Evolutionary conservation across 2,329 filamentous ascomycete genomes (phyloP).

Genomic region (Monosporascus sp.): DNA sequence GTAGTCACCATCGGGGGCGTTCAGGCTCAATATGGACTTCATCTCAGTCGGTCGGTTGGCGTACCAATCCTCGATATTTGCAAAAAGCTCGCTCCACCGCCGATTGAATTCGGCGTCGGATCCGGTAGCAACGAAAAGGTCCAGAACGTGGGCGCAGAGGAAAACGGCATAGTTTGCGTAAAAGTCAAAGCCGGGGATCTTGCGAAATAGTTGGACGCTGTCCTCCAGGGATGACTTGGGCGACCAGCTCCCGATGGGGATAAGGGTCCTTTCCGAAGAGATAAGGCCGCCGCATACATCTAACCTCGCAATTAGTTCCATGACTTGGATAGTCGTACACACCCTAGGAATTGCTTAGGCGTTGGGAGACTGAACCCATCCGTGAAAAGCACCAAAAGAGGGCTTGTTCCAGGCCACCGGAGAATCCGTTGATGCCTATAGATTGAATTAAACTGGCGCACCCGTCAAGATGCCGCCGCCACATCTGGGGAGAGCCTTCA

Average conservation of each 20-base stretch:
- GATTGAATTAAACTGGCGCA: constrained; percentile 51
- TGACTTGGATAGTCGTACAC: constrained; percentile 8
- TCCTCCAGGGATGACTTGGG: constrained; percentile 31
- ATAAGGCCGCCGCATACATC: constrained; percentile 53
- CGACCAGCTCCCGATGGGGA: constrained; percentile 45
- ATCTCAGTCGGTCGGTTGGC: constrained; percentile 41
- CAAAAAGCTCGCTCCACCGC: constrained; percentile 44
- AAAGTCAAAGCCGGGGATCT: constrained; percentile 40
- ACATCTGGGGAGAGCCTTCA: constrained; percentile 35
- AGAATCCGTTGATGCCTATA: constrained; percentile 48
- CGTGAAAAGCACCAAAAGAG: constrained; percentile 56
- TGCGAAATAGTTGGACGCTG: constrained; percentile 31
- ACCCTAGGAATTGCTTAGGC: too few species aligned
- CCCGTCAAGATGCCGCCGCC: constrained; percentile 52
- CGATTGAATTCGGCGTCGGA: constrained; percentile 37
- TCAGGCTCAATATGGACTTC: constrained; percentile 37
- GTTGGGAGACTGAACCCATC: constrained; percentile 35
- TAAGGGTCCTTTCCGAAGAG: constrained; percentile 46
- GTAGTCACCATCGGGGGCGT: constrained; percentile 3
- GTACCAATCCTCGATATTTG: constrained; percentile 44
- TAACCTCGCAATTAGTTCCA: constrained; percentile 14
- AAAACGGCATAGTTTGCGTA: constrained; percentile 57
- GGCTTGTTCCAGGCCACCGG: constrained; percentile 46
- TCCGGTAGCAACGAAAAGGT: constrained; percentile 31
- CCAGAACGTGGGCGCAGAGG: constrained; percentile 45